Base-by-base conservation (phyloP, 306 rosid species). In the Calophaca sinica region DNA sequence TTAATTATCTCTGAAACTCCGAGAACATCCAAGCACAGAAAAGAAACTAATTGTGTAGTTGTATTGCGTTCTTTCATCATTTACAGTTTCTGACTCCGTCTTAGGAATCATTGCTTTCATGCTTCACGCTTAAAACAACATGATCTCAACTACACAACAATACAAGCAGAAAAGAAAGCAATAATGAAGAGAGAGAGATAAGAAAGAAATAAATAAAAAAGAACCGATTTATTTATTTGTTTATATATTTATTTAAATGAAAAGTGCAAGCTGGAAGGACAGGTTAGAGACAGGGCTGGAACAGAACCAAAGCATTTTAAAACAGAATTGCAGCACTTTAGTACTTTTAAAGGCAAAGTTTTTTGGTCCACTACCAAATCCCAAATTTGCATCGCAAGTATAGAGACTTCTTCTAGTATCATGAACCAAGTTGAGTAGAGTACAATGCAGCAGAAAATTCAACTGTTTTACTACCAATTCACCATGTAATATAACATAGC, bases 111-210 rank as follows among this genome's bases (percentile, higher is more conserved):
- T 84, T 85, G 75, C 69, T 80, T 82, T 81, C 70, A 87, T 82
- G 88, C 85, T 83, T 87, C 85, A 81, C 75, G 84, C 89, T 77
- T 73, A 83, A 29, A 81, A 75, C 87, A 80, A 87, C 76, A 48
- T 20, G 20, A 68, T 59, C 77, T 53, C 62, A 64, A n/a, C 68
- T 14, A 3, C 29, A 28, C 50, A 64, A 66, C 72, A 52, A 46
- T 14, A 32, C 33, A 54, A 51, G 10, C 70, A 77, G 3, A 77
- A 82, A 74, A 72, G 42, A 75, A 45, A 45, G 41, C 55, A 52
- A 82, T 65, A 72, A 68, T 39, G 44, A 58, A 48, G 11, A 11
- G 41, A 67, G 11, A 29, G 33, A 67, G 59, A 59, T 0, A 7
- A 6, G n/a, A 65, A 11, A 33, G 38, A 45, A 15, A 20, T 0